Evolutionary conservation across 345 rosid genomes (phyloP).

Genomic region (Odontarrhena argentea): DNA sequence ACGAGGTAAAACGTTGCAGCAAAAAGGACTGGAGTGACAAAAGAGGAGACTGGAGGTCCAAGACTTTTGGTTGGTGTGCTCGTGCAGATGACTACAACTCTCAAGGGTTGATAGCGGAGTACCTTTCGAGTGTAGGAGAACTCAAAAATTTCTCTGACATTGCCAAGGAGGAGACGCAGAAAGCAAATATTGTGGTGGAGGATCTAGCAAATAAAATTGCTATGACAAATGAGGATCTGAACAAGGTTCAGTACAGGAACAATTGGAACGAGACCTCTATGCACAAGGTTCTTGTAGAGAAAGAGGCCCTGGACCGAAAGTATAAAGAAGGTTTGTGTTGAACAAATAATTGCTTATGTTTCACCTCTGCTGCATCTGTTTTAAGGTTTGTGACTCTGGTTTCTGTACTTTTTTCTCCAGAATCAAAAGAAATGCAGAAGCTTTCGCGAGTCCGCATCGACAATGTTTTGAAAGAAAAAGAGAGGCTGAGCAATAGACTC

Average conservation of each 20-base stretch:
- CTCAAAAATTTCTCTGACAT: constrained; percentile 61
- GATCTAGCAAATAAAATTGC: constrained; percentile 60
- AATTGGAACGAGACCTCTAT: constrained; percentile 59
- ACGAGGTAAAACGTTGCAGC: constrained; percentile 48
- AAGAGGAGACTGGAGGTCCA: constrained; percentile 43
- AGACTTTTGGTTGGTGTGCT: constrained; percentile 75
- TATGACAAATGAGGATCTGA: constrained; percentile 59
- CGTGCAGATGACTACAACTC: constrained; percentile 64
- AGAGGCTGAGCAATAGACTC: constrained; percentile 58
- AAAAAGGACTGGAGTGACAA: constrained; percentile 58
- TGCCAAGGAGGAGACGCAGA: constrained; percentile 47
- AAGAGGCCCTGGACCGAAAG: constrained; percentile 61
- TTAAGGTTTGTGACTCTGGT: constrained; percentile 9
- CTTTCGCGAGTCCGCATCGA: constrained; percentile 57
- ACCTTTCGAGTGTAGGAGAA: constrained; percentile 58
- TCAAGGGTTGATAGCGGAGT: constrained; percentile 63
- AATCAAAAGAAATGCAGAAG: constrained; percentile 74
- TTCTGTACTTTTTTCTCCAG: constrained; percentile 46
- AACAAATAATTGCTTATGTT: constrained; percentile 20
- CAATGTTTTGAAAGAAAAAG: constrained; percentile 67
- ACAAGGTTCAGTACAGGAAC: constrained; percentile 50
- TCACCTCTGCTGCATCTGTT: not conserved
- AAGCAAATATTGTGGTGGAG: constrained; percentile 47
- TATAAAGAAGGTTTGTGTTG: constrained; percentile 63
- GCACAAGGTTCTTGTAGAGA: constrained; percentile 65